Evolutionary conservation across 306 rosid genomes (phyloP).

Genomic region (Quillaja saponaria): DNA sequence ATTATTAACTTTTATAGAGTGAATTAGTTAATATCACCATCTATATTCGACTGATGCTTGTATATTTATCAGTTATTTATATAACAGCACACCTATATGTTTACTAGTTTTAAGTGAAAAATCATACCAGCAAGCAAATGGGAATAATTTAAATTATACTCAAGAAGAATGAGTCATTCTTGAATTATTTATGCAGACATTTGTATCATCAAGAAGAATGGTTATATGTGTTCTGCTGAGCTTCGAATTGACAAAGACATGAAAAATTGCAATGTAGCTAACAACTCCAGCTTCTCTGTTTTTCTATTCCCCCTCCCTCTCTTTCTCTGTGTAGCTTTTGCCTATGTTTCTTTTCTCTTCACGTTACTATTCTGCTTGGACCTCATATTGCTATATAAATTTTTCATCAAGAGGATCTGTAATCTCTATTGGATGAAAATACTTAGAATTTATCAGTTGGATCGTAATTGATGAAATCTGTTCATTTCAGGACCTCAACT

Average conservation of each 20-base stretch:
- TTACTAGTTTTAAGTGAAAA: too few relatives aligned
- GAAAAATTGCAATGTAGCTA: background rate
- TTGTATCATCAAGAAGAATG: too few relatives aligned
- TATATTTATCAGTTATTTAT: too few relatives aligned
- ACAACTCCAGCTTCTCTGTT: constrained; percentile 8
- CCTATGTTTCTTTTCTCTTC: too few relatives aligned
- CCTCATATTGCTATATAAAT: constrained; percentile 11
- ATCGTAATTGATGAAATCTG: constrained; percentile 21
- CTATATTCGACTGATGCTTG: background rate
- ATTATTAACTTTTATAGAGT: background rate
- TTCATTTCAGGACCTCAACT: constrained; percentile 67
- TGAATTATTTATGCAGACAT: too few relatives aligned
- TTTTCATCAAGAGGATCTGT: constrained; percentile 10
- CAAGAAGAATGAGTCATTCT: too few relatives aligned
- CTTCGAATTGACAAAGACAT: constrained; percentile 10
- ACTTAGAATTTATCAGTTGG: background rate
- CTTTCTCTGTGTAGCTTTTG: constrained; percentile 23
- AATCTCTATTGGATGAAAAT: background rate
- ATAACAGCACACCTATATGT: too few relatives aligned
- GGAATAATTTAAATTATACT: too few relatives aligned
- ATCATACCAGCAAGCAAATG: too few relatives aligned
- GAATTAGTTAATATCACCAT: background rate
- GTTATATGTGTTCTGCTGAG: background rate
- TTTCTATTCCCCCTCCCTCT: constrained; percentile 1
- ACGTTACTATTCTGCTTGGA: constrained; percentile 42